Percentiles rank a stretch among this genome's conserved stretches.
Conservation (phyloP, 345 rosid species). For the Diplotaxis tenuifolia region DNA sequence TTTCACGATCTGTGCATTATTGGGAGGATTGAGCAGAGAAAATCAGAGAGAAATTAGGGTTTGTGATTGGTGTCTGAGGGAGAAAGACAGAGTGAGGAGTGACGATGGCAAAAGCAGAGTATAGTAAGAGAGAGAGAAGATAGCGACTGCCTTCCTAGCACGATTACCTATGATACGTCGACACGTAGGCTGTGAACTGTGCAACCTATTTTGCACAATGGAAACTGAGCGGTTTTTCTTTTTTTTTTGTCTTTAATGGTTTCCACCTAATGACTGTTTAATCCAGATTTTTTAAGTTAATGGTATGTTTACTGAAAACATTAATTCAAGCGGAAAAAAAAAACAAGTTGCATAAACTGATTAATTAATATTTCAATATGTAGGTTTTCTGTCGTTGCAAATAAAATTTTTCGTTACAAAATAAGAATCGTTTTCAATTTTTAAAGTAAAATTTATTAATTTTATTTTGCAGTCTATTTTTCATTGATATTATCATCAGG, state of each 20-base stretch:
- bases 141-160: conserved; percentile 31
- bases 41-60: conserved; percentile 47
- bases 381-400: too few relatives aligned
- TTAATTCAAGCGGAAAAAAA: too few relatives aligned
- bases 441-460: too few relatives aligned
- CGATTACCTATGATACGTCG: neutral
- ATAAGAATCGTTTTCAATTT: too few relatives aligned
- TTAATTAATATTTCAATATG: too few relatives aligned
- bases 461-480: too few relatives aligned
- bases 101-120: conserved; percentile 29
- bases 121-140: conserved; percentile 32
- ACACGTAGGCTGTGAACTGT: conserved; percentile 50
- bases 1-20: conserved; percentile 12
- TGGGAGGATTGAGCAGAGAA: neutral
- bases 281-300: neutral
- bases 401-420: too few relatives aligned
- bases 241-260: neutral
- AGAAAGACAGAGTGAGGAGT: conserved; percentile 35
- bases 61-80: conserved; percentile 14
- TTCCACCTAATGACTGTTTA: neutral
- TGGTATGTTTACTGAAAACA: neutral
- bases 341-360: too few relatives aligned
- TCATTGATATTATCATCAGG: too few relatives aligned
- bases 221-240: conserved; percentile 23
- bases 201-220: conserved; percentile 11